phyloP scores from a whole-genome alignment of 2,329 filamentous ascomycete species.

The Penicillium sp. region DNA sequence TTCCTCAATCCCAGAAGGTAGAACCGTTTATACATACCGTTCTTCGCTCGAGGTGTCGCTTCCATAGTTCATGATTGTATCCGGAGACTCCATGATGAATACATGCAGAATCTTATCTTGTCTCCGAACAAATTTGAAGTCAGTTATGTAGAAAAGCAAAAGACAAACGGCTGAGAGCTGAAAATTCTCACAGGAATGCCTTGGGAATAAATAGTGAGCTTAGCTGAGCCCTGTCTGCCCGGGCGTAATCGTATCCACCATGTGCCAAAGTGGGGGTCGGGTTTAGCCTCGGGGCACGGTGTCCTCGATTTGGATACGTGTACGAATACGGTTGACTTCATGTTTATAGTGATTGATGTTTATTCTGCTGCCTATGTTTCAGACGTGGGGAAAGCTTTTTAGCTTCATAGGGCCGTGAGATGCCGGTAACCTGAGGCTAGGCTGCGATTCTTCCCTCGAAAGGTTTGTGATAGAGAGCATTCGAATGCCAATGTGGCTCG shows the following conservation, averaged over 20 bases:
- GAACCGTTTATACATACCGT: slow-evolving; percentile 15
- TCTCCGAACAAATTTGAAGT: background rate
- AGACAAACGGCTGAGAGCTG: background rate
- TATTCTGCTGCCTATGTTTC: background rate
- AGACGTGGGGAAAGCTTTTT: background rate
- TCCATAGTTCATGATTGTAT: slow-evolving; percentile 16
- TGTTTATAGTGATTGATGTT: background rate
- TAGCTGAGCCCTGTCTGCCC: slow-evolving; percentile 6
- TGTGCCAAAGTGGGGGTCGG: slow-evolving; percentile 4
- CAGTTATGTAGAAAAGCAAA: background rate
- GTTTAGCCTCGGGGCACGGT: background rate
- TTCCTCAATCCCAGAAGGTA: background rate
- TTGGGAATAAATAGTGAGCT: slow-evolving; percentile 1
- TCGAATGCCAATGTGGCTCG: too few species aligned
- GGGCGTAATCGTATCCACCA: slow-evolving; percentile 21
- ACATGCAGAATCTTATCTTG: background rate
- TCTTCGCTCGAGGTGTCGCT: slow-evolving; percentile 23
- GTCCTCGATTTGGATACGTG: background rate
- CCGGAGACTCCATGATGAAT: slow-evolving; percentile 10
- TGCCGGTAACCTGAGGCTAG: background rate
- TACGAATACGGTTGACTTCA: slow-evolving; percentile 1
- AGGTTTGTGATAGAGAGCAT: too few species aligned
- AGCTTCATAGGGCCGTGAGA: background rate
- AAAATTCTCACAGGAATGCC: background rate
- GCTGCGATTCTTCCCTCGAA: too few species aligned